Evolutionary conservation across 2,329 filamentous ascomycete species (phyloP), one percentile per base, ranked within the genome.

Genomic region (Pseudocercospora fijiensis): DNA sequence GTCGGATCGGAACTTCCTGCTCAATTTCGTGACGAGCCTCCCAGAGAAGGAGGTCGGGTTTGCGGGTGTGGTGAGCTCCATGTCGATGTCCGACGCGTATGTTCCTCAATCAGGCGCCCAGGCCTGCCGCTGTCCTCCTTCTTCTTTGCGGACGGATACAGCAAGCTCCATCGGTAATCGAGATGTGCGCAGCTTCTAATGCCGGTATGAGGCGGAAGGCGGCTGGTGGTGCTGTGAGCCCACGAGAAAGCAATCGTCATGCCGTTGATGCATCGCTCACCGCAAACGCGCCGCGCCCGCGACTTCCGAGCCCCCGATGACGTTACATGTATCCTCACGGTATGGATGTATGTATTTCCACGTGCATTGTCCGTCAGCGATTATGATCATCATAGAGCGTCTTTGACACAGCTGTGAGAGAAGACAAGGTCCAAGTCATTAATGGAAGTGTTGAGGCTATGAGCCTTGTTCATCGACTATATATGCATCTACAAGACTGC

Each of bases 1-100:
- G 41, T 73, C 70, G 16, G 70, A 72, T 20, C 73, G 69, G 16
- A 75, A 59, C n/a, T 63, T 71, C 28, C 67, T 67, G 33, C 70
- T 68, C 16, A 74, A 60, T n/a, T 65, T 61, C 20, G 70, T 57
- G 10, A 74, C 73, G 18, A 75, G 66, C 57, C 67, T 71, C 7
- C 70, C 65, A 7, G 69, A 69, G 70, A 73, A 75, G 26, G 62
- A 68, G 51, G 69, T 70, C 37, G 70, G 64, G 47, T 74, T 65
- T 28, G 72, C 61, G 22, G 68, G 66, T n/a, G 68, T 57, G 41
- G 63, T 68, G 60, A 65, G 69, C 52, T 74, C 72, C 73, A 75
- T 74, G 27, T 33, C 18, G 16, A 26, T 33, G 27, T 41, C 53
- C 27, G 53, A 56, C 53, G 53, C 53, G 53, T 37, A 28, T 33